Evolutionary conservation across 2,329 filamentous ascomycete genomes (phyloP), one percentile per base, ranked within the genome.

Genomic region (Lecanicillium sp.): DNA sequence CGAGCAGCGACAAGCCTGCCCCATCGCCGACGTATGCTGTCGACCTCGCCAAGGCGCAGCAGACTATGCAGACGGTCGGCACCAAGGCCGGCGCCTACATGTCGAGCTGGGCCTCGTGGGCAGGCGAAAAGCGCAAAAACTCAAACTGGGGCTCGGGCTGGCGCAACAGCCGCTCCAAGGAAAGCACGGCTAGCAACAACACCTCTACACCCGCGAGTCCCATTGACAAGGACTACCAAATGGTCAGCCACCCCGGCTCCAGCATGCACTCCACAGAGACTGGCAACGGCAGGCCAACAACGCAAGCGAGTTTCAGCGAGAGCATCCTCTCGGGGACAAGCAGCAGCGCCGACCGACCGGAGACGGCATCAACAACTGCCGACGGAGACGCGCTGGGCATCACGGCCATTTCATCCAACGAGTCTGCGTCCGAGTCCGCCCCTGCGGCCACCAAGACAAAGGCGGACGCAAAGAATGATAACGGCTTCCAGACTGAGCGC

Each of bases 51-150:
- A 72, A 68, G 44, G 53, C 68, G 2, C 68, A 69, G 43, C 63
- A 68, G 36, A 60, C 67, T 2, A 61, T 61, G 22, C 66, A 67
- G 50, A 63, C 69, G 0, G 70, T 76, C 9, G 67, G 74, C 12
- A 62, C 64, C 38, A 75, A 72, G 50, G 79, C 79, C 2, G 71
- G 76, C 30, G 69, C 78, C 4, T 84, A 82, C 55, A 72, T 84
- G 49, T 79, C 77, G 29, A 81, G 78, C 49, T 84, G 80, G 80
- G 77, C 79, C 2, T 62, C 68, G 0, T 84, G 80, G 80, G 79
- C 80, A 2, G 80, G 80, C 36, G 84, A 92, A 64, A 90, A 89
- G 64, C 71, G 81, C 46, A 84, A 81, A 53, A 55, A 55, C 4
- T 64, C 59, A n/a, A 69, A 61, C 33, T 65, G 68, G 53, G 69